These are phyloP conservation scores for Madurella mycetomatis DNA, from an alignment of 2,329 filamentous ascomycete species.

Conservation along the genomic window DNA sequence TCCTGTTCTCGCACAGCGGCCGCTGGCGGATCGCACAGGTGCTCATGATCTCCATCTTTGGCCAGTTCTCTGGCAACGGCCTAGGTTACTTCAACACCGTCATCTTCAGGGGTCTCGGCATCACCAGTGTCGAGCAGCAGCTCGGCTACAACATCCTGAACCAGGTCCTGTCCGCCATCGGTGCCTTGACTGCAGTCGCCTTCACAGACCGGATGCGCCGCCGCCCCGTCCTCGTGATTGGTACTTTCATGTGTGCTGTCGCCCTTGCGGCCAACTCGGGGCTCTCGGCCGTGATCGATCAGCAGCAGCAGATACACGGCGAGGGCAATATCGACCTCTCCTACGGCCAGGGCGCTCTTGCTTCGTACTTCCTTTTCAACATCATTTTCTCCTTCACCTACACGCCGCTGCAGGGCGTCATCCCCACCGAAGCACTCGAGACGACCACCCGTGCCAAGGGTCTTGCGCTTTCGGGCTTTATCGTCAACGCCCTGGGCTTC, in stretches of 20 bases:
- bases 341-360: constrained; percentile 41
- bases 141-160: constrained; percentile 46
- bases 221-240: constrained; percentile 41
- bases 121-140: constrained; percentile 35
- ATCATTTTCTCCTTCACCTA: constrained; percentile 47
- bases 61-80: constrained; percentile 48
- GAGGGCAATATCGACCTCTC: constrained; percentile 31
- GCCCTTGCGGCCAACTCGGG: constrained; percentile 44
- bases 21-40: constrained; percentile 47
- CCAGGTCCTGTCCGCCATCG: constrained; percentile 42
- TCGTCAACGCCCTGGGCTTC: constrained; percentile 43
- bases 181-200: constrained; percentile 40
- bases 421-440: constrained; percentile 45
- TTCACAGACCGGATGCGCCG: constrained; percentile 44
- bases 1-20: constrained; percentile 40
- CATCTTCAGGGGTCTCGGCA: constrained; percentile 41
- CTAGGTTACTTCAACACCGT: constrained; percentile 48
- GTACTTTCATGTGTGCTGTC: constrained; percentile 40
- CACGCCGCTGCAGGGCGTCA: constrained; percentile 45
- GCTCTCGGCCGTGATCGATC: constrained; percentile 37
- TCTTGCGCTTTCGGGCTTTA: constrained; percentile 41
- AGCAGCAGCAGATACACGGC: constrained; percentile 17
- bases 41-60: constrained; percentile 48
- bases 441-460: constrained; percentile 47
- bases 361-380: constrained; percentile 48